Evolutionary conservation across 2,329 filamentous ascomycete species (phyloP).

Genomic region (Ophiocordyceps camponoti-saundersi): DNA sequence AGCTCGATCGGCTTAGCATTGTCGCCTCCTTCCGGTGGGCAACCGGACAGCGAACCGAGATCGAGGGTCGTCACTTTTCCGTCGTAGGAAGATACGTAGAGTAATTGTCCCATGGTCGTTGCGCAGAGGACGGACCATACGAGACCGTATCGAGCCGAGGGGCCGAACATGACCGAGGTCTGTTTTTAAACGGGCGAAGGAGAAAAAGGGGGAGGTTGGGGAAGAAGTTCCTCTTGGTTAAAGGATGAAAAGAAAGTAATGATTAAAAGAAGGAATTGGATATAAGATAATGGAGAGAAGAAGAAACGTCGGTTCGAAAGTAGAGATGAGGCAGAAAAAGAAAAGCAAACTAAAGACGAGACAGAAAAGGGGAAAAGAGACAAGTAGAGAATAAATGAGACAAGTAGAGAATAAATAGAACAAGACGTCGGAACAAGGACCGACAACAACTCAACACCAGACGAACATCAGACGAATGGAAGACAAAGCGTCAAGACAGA

Average conservation of each 20-base stretch:
- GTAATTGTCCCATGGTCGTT: slow-evolving; percentile 8
- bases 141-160: neutral
- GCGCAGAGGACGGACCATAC: neutral
- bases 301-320: too few relatives aligned
- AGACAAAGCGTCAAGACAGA: too few relatives aligned
- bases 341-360: slow-evolving; percentile 54
- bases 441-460: too few relatives aligned
- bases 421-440: too few relatives aligned
- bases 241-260: too few relatives aligned
- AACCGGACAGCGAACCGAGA: slow-evolving; percentile 9
- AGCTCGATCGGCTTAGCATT: slow-evolving; percentile 14
- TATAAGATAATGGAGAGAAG: neutral
- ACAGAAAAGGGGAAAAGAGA: slow-evolving; percentile 18
- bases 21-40: neutral
- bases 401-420: too few relatives aligned
- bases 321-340: too few relatives aligned
- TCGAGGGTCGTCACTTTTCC: slow-evolving; percentile 31
- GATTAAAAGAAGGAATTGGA: neutral
- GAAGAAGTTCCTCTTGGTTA: too few relatives aligned
- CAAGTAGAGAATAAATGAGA: neutral
- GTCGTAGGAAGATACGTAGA: slow-evolving; percentile 32
- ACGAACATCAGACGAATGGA: too few relatives aligned
- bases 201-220: too few relatives aligned
- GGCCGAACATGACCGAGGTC: neutral
- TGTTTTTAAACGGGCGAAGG: neutral